These are phyloP conservation scores for Parsonsia alboflavescens DNA, from an alignment of 257 asterid species.

Conservation along the genomic window DNA sequence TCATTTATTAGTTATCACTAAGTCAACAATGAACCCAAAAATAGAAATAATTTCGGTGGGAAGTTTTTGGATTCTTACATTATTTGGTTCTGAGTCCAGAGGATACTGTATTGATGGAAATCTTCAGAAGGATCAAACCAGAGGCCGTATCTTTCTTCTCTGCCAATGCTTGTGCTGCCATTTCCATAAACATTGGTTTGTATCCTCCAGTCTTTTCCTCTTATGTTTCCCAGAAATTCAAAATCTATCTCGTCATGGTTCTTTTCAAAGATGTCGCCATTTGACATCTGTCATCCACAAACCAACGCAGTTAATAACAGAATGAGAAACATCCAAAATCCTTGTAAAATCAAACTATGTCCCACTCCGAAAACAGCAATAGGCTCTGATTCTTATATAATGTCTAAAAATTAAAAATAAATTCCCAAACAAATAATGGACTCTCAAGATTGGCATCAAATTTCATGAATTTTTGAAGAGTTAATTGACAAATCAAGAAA, in stretches of 20 bases:
- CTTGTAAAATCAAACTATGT: neutral
- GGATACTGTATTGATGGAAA: conserved; percentile 68
- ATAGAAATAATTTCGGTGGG: neutral
- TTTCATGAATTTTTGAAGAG: neutral
- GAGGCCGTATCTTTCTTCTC: conserved; percentile 85
- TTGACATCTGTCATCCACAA: conserved; percentile 60
- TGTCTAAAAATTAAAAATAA: neutral
- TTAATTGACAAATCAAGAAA: neutral
- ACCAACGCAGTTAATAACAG: neutral
- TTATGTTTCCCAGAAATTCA: conserved; percentile 84
- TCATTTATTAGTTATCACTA: too few relatives aligned
- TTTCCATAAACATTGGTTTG: conserved; percentile 88
- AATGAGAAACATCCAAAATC: neutral
- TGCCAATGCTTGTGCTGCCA: conserved; percentile 71
- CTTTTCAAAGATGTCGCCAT: conserved; percentile 62
- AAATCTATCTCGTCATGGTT: conserved; percentile 87
- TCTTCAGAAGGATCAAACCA: conserved; percentile 90
- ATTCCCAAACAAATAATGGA: neutral
- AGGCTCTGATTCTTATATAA: neutral
- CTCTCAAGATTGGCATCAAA: neutral
- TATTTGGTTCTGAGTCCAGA: conserved; percentile 62
- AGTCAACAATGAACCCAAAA: neutral
- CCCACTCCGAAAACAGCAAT: neutral
- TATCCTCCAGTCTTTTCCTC: conserved; percentile 80
- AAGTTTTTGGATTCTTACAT: conserved; percentile 38